A percentile compares a stretch with the other conserved stretches of the same genome.
These are phyloP conservation scores for Moesziomyces sp. DNA, from an alignment of 1,284 basidiomycete species.

Conservation along the genomic window DNA sequence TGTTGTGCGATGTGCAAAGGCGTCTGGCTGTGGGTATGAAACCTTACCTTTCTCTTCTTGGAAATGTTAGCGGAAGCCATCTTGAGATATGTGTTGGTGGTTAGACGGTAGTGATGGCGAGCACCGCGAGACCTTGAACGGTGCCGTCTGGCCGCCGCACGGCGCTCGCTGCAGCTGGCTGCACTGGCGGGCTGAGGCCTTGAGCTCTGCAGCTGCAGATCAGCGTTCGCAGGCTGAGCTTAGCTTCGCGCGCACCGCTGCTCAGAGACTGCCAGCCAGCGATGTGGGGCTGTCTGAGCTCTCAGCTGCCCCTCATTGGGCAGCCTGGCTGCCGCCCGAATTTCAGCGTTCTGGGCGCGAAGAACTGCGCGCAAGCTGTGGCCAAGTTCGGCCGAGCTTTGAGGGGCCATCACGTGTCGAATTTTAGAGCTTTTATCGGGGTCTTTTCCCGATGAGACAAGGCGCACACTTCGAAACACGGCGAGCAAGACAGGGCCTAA, in stretches of 20 bases:
- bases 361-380: background rate
- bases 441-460: background rate
- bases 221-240: background rate
- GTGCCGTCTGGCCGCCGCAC: too few species aligned
- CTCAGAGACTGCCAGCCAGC: background rate
- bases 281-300: background rate
- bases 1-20: slow-evolving; percentile 7
- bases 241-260: background rate
- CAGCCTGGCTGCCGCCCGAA: background rate
- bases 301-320: background rate
- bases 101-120: slow-evolving; percentile 24
- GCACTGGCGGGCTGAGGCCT: background rate
- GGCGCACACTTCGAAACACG: too few species aligned
- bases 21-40: slow-evolving; percentile 1
- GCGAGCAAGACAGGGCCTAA: background rate
- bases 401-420: background rate
- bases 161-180: background rate
- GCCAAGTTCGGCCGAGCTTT: slow-evolving; percentile 2
- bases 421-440: background rate
- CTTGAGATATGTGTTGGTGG: slow-evolving; percentile 52
- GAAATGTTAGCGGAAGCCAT: slow-evolving; percentile 65
- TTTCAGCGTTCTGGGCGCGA: background rate
- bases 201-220: background rate
- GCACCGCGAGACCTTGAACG: slow-evolving; percentile 27
- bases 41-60: slow-evolving; percentile 66